Conservation (phyloP, 331 rosid species). For the Acacia pycnantha region DNA sequence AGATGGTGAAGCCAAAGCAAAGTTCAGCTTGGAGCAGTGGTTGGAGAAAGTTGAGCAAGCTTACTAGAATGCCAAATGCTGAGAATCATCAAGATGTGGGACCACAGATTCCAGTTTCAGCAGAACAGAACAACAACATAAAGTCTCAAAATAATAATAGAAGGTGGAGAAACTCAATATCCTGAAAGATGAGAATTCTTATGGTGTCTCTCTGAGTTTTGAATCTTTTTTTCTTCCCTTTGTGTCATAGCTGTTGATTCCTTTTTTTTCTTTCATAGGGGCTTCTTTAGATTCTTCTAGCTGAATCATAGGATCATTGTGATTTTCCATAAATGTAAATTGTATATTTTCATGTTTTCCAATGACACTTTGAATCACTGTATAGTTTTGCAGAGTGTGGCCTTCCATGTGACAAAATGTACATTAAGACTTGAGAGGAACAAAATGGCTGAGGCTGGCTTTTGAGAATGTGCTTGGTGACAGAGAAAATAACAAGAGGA, state of each 20-base stretch:
- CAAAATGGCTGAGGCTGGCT: neutral
- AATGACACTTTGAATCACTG: neutral
- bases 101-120: slow-evolving; percentile 44
- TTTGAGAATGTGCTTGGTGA: neutral
- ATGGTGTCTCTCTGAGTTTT: slow-evolving; percentile 25
- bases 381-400: neutral
- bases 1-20: slow-evolving; percentile 75
- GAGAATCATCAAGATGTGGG: slow-evolving; percentile 62
- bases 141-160: slow-evolving; percentile 47
- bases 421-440: neutral
- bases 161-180: slow-evolving; percentile 98
- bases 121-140: slow-evolving; percentile 41
- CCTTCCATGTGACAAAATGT: neutral
- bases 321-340: neutral
- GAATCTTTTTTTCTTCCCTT: slow-evolving; percentile 14
- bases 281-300: neutral
- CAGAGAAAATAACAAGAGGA: neutral
- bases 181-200: slow-evolving; percentile 43
- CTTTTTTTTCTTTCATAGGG: neutral
- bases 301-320: neutral
- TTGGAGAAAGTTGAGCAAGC: slow-evolving; percentile 90
- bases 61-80: slow-evolving; percentile 57
- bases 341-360: slow-evolving; percentile 19
- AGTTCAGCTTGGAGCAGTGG: slow-evolving; percentile 85
- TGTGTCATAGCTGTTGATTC: slow-evolving; percentile 5